Evolutionary conservation across 352 stramenopile species (phyloP).

Genomic region (Phytophthora nicotianae): DNA sequence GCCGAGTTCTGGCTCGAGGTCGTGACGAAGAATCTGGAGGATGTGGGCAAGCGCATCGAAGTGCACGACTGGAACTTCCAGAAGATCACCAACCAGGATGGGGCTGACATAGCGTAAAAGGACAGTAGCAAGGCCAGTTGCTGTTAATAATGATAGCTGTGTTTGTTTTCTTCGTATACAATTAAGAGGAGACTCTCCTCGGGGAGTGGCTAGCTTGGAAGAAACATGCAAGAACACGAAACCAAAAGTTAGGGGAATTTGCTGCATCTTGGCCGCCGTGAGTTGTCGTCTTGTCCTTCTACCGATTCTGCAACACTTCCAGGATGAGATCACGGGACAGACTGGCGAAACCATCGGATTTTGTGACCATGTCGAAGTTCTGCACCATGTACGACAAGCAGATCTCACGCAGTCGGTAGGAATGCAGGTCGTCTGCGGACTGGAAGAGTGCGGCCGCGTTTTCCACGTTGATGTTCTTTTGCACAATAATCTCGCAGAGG

Average conservation of each 20-base stretch:
- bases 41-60: conserved; percentile 79
- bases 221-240: conserved; percentile 30
- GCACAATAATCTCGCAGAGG: conserved; percentile 90
- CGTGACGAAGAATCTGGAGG: conserved; percentile 65
- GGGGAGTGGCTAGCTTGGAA: conserved; percentile 18
- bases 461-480: conserved; percentile 89
- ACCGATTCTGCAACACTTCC: conserved; percentile 88
- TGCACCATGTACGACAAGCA: conserved; percentile 90
- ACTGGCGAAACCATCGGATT: conserved; percentile 87
- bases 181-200: conserved; percentile 31
- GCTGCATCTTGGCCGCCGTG: conserved; percentile 20
- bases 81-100: conserved; percentile 49
- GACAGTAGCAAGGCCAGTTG: conserved; percentile 1
- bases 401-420: conserved; percentile 84
- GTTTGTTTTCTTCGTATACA: conserved; percentile 33
- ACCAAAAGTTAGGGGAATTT: conserved; percentile 19
- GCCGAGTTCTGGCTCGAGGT: conserved; percentile 75
- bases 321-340: conserved; percentile 90
- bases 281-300: conserved; percentile 26
- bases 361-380: conserved; percentile 92
- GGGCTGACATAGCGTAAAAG: conserved; percentile 25
- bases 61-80: conserved; percentile 83
- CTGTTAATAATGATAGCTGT: conserved; percentile 41
- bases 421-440: conserved; percentile 85
- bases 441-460: conserved; percentile 89